A percentile compares a stretch with the other conserved stretches of the same genome.
phyloP scores from a whole-genome alignment of 2,329 filamentous ascomycete genomes.

The Aspergillus sp. region DNA sequence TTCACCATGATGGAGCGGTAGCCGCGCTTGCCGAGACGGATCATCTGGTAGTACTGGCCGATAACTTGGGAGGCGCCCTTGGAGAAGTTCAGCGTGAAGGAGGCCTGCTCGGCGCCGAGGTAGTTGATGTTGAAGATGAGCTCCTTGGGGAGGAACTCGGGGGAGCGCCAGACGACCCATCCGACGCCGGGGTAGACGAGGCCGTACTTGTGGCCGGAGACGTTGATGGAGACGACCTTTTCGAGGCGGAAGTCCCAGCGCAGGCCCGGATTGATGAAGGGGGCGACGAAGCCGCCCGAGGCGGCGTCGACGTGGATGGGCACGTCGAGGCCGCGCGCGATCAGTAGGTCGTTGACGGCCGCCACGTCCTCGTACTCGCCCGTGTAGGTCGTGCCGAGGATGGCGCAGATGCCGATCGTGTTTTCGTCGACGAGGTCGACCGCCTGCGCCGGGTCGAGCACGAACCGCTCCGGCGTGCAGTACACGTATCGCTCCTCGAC shows the following conservation, averaged over 20 bases:
- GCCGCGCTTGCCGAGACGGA: slow-evolving; percentile 87
- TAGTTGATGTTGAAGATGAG: slow-evolving; percentile 99
- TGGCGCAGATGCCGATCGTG: slow-evolving; percentile 87
- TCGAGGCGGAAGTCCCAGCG: slow-evolving; percentile 90
- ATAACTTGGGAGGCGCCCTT: slow-evolving; percentile 94
- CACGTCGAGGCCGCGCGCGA: slow-evolving; percentile 71
- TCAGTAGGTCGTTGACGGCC: slow-evolving; percentile 81
- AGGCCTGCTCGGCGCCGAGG: slow-evolving; percentile 89
- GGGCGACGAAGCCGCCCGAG: slow-evolving; percentile 87
- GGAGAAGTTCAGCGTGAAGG: slow-evolving; percentile 96
- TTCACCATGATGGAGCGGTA: slow-evolving; percentile 95
- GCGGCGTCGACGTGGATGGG: slow-evolving; percentile 95
- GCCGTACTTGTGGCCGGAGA: slow-evolving; percentile 86
- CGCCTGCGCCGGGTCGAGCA: slow-evolving; percentile 63
- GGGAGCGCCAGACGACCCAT: slow-evolving; percentile 86
- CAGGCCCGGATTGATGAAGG: slow-evolving; percentile 80
- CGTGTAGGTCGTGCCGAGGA: slow-evolving; percentile 91
- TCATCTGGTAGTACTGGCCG: slow-evolving; percentile 96
- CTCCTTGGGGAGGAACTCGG: slow-evolving; percentile 81
- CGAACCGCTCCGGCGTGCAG: slow-evolving; percentile 60
- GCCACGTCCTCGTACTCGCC: slow-evolving; percentile 95
- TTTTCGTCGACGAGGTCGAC: slow-evolving; percentile 65
- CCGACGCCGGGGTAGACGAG: slow-evolving; percentile 86
- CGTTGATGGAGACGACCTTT: slow-evolving; percentile 90
- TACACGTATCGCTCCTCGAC: slow-evolving; percentile 81